Percentiles rank a stretch among this genome's conserved stretches.
phyloP scores from a whole-genome alignment of 2,329 filamentous ascomycete genomes.

The Aspergillus fischeri region DNA sequence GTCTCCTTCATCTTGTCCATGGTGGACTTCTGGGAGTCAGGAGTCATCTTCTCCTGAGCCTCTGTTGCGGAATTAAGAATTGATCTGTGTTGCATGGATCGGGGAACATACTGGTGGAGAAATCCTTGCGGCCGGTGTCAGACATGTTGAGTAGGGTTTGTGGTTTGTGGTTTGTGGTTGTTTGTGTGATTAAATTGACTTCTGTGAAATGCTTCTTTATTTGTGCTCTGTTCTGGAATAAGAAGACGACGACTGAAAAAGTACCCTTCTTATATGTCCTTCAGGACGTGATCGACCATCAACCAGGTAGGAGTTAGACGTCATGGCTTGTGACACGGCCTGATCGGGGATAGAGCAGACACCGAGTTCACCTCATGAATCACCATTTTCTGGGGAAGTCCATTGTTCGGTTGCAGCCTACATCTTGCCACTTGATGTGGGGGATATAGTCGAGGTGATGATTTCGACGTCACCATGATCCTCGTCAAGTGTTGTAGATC shows the following conservation, averaged over 20 bases:
- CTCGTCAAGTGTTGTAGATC: background rate
- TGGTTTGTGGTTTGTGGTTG: no score
- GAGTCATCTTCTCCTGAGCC: conserved; percentile 54
- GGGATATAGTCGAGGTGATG: background rate
- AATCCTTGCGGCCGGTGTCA: conserved; percentile 60
- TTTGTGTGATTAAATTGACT: background rate
- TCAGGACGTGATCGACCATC: no score
- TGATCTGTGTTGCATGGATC: conserved; percentile 7
- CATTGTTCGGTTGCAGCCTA: background rate
- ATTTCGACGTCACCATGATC: background rate
- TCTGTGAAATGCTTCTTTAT: background rate
- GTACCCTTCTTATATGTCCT: background rate
- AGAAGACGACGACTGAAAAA: background rate
- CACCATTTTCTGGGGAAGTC: background rate
- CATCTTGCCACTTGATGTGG: background rate
- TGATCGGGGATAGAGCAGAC: background rate
- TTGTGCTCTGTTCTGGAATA: background rate
- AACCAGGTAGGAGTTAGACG: background rate
- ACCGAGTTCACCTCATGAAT: background rate
- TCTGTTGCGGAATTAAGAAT: conserved; percentile 34
- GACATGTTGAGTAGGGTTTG: conserved; percentile 50
- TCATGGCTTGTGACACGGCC: background rate
- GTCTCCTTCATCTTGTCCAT: conserved; percentile 55
- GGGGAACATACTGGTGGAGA: conserved; percentile 44
- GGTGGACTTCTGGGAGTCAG: conserved; percentile 59